Evolutionary conservation across 176 grass and related monocot species (phyloP), one percentile per base, ranked within the genome.

Genomic region (Carex littledalei): DNA sequence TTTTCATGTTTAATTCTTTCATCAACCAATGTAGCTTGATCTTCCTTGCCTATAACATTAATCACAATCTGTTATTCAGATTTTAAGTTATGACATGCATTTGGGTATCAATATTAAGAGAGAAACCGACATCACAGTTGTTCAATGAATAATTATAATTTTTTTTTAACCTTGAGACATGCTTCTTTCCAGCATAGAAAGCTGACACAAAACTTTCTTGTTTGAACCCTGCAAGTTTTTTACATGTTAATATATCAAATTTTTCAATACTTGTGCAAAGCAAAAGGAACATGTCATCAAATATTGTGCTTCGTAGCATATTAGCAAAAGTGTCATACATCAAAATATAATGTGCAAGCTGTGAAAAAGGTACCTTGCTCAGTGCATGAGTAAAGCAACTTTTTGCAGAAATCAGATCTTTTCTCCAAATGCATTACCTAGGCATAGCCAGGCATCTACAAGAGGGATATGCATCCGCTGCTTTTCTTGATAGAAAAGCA

Each of bases 381-480:
- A 91, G 79, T 86, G 95, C 92, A 86, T 90, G 89, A 13, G 56
- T 86, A 82, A 90, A 98, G 22, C 95, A 98, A 76, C 90, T 98
- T 79, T 91, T 94, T 86, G 95, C 95, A 78, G 89, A 88, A 79
- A 78, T 84, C 62, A 98, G 85, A 86, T 94, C 92, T 84, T 98
- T 98, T 88, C 94, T 98, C 95, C 95, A 98, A 86, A 98, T 91
- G 91, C 95, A 84, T 94, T 98, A 70, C 95, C 92, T 79, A 98
- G 86, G n/a, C n/a, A n/a, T n/a, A n/a, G n/a, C n/a, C n/a, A n/a
- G n/a, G n/a, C n/a, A n/a, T n/a, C n/a, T n/a, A n/a, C n/a, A n/a
- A n/a, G n/a, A n/a, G n/a, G n/a, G n/a, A n/a, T n/a, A n/a, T n/a
- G n/a, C n/a, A n/a, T n/a, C n/a, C n/a, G n/a, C n/a, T n/a, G n/a